Evolutionary conservation across 176 grass and related monocot genomes (phyloP).

Genomic region (Saccharum spontaneum): DNA sequence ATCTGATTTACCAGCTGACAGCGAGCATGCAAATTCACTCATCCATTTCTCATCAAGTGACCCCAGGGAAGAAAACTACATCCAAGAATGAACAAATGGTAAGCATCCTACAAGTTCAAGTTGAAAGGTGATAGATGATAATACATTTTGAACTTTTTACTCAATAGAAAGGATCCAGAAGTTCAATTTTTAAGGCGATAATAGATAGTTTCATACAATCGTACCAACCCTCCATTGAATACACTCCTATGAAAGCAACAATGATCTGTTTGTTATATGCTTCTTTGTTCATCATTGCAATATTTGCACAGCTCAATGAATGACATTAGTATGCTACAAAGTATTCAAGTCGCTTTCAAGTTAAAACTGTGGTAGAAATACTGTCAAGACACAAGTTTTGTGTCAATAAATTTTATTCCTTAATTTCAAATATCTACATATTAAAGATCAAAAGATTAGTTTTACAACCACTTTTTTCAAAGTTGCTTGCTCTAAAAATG

Average conservation of each 20-base stretch:
- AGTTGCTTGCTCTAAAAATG: slow-evolving; percentile 22
- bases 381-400: not conserved
- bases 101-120: slow-evolving; percentile 2
- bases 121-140: not conserved
- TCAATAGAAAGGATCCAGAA: not conserved
- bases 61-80: slow-evolving; percentile 92
- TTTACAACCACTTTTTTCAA: not conserved
- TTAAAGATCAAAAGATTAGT: not conserved
- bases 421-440: not conserved
- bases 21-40: slow-evolving; percentile 66
- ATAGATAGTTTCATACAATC: not conserved
- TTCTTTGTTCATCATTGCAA: slow-evolving; percentile 19
- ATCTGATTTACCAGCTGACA: slow-evolving; percentile 77
- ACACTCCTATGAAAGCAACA: not conserved
- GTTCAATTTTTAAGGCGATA: not conserved
- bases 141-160: not conserved
- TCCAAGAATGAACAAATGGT: slow-evolving; percentile 24
- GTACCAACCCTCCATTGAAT: not conserved
- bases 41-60: slow-evolving; percentile 98
- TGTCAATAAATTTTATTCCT: not conserved
- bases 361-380: not conserved
- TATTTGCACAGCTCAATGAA: not conserved
- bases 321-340: slow-evolving; percentile 9
- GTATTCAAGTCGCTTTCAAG: not conserved
- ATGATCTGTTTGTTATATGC: not conserved